Evolutionary conservation across 2,329 filamentous ascomycete species (phyloP).

Genomic region (Colletotrichum sp.): DNA sequence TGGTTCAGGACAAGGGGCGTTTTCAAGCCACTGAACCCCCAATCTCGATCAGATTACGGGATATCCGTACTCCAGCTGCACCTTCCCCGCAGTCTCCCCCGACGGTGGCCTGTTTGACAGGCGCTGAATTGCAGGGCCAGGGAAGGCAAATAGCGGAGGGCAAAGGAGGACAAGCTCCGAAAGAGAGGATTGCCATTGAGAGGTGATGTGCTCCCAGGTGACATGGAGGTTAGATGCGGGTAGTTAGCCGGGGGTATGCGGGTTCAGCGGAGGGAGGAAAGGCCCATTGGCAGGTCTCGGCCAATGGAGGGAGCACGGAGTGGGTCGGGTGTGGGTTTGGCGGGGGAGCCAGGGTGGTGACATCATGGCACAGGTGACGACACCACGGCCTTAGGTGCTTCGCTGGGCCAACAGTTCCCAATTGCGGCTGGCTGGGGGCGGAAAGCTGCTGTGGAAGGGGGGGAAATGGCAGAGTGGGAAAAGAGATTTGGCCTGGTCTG

Average conservation of each 20-base stretch:
- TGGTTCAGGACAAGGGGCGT: neutral
- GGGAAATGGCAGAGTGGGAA: neutral
- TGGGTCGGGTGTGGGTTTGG: constrained; percentile 6
- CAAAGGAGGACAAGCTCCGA: constrained; percentile 3
- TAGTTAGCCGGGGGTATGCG: constrained; percentile 2
- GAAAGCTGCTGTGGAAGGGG: neutral
- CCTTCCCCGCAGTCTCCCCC: neutral
- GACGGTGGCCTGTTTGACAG: neutral
- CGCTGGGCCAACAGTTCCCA: neutral
- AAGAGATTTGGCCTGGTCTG: neutral
- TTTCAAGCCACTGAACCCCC: neutral
- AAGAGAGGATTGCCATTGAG: neutral
- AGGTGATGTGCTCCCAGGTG: constrained; percentile 1
- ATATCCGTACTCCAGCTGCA: neutral
- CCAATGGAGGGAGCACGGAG: neutral
- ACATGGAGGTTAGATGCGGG: constrained; percentile 11
- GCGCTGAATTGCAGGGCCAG: neutral
- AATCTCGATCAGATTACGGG: neutral
- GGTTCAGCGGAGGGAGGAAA: neutral
- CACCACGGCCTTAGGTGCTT: constrained; percentile 21
- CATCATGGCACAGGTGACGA: constrained; percentile 45
- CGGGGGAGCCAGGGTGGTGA: constrained; percentile 37
- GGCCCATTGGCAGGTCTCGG: constrained; percentile 2
- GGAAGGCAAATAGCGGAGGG: neutral
- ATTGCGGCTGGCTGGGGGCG: neutral